Evolutionary conservation across 2,329 filamentous ascomycete species (phyloP).

Genomic region (Byssochlamys sp.): DNA sequence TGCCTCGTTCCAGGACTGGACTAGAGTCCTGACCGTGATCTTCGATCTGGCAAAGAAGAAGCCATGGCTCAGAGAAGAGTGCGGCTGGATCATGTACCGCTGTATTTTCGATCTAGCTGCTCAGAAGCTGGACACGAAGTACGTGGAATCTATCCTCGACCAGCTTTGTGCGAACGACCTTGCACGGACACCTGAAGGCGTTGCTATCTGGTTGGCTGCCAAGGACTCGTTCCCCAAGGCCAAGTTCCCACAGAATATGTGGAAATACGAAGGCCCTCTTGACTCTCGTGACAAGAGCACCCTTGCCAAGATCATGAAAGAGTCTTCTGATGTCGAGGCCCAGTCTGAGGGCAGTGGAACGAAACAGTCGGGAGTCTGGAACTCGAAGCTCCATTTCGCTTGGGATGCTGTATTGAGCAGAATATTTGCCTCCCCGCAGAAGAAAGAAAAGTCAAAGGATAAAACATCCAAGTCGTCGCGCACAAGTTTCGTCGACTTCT

Average conservation of each 20-base stretch:
- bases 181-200: slow-evolving; percentile 73
- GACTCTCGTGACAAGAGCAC: slow-evolving; percentile 56
- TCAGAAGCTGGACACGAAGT: slow-evolving; percentile 32
- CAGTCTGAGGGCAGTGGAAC: slow-evolving; percentile 20
- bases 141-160: slow-evolving; percentile 54
- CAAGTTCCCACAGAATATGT: slow-evolving; percentile 59
- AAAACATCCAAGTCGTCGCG: slow-evolving; percentile 30
- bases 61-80: slow-evolving; percentile 80
- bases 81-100: slow-evolving; percentile 70
- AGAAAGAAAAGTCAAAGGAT: slow-evolving; percentile 20
- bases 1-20: slow-evolving; percentile 41
- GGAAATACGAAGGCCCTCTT: slow-evolving; percentile 65
- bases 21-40: slow-evolving; percentile 60
- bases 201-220: slow-evolving; percentile 75
- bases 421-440: slow-evolving; percentile 20
- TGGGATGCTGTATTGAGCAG: slow-evolving; percentile 67
- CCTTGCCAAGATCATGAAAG: slow-evolving; percentile 69
- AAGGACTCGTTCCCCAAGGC: slow-evolving; percentile 55
- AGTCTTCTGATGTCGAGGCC: slow-evolving; percentile 36
- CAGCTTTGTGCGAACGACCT: slow-evolving; percentile 56
- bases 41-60: slow-evolving; percentile 69
- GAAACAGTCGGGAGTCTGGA: slow-evolving; percentile 59
- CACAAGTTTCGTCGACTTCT: slow-evolving; percentile 61
- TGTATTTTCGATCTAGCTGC: slow-evolving; percentile 49
- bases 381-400: slow-evolving; percentile 71